Percentiles rank a stretch among this genome's conserved stretches.
Conservation (phyloP, 768 basidiomycete species). For the Suillus decipiens region DNA sequence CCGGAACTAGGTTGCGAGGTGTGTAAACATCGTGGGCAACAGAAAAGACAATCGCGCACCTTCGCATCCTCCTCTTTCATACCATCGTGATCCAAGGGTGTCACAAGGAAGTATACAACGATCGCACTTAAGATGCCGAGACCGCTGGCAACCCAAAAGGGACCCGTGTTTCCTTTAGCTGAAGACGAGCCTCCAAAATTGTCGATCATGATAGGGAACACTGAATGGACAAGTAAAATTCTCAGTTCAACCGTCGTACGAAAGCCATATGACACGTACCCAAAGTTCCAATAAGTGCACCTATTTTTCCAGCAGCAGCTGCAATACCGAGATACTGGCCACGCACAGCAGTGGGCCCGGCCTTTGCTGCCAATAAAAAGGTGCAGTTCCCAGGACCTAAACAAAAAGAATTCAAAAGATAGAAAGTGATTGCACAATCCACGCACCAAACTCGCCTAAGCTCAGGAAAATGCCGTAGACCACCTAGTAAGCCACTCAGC, state of each 20-base stretch:
- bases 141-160: no score
- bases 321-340: conserved; percentile 87
- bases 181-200: no score
- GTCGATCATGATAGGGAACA: no score
- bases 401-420: conserved; percentile 9
- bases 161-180: no score
- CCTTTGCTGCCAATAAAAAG: conserved; percentile 82
- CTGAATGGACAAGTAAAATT: background rate
- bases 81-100: conserved; percentile 72
- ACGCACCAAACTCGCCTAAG: conserved; percentile 80
- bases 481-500: conserved; percentile 42
- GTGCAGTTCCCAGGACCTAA: conserved; percentile 83
- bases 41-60: conserved; percentile 39
- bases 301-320: conserved; percentile 84
- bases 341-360: conserved; percentile 81
- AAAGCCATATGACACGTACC: conserved; percentile 41
- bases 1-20: conserved; percentile 59
- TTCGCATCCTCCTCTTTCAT: conserved; percentile 75
- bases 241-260: conserved; percentile 3
- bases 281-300: conserved; percentile 84
- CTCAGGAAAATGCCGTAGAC: conserved; percentile 90
- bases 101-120: conserved; percentile 70
- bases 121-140: no score
- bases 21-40: background rate
- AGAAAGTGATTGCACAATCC: background rate